These are phyloP conservation scores for Suillus ampliporus DNA, from an alignment of 768 basidiomycete species.

Conservation along the genomic window DNA sequence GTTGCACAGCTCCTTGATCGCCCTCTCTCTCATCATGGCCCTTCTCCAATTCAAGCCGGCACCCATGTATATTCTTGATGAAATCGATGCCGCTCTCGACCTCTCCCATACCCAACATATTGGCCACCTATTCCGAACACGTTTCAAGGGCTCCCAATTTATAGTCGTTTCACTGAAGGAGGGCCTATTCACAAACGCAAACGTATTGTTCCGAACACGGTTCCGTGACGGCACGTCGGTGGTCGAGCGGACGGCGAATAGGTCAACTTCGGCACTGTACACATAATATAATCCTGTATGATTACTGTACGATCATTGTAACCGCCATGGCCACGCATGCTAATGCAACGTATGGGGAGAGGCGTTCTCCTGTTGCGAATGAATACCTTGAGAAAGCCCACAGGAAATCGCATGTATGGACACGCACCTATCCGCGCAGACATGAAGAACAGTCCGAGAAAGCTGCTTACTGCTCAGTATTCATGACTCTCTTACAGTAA, in stretches of 20 bases:
- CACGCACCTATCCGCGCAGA: slow-evolving; percentile 89
- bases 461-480: slow-evolving; percentile 50
- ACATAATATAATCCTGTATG: slow-evolving; percentile 12
- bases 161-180: slow-evolving; percentile 98
- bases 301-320: slow-evolving; percentile 59
- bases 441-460: slow-evolving; percentile 94
- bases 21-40: slow-evolving; percentile 97
- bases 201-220: slow-evolving; percentile 90
- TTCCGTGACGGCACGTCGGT: slow-evolving; percentile 95
- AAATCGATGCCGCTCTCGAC: slow-evolving; percentile 97
- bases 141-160: slow-evolving; percentile 98
- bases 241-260: slow-evolving; percentile 79
- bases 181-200: slow-evolving; percentile 96
- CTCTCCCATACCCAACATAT: slow-evolving; percentile 97
- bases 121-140: slow-evolving; percentile 94
- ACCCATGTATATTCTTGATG: slow-evolving; percentile 99
- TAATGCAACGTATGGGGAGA: slow-evolving; percentile 94
- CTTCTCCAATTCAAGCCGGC: slow-evolving; percentile 99
- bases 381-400: slow-evolving; percentile 4
- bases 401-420: background rate
- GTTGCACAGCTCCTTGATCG: slow-evolving; percentile 86
- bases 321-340: slow-evolving; percentile 94
- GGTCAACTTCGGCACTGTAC: slow-evolving; percentile 58
- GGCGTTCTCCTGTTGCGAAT: slow-evolving; percentile 75
- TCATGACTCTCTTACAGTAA: slow-evolving; percentile 1